A percentile compares a stretch with the other conserved stretches of the same genome.
Evolutionary conservation across 2,329 filamentous ascomycete species (phyloP).

Genomic region (Talaromyces sp.): DNA sequence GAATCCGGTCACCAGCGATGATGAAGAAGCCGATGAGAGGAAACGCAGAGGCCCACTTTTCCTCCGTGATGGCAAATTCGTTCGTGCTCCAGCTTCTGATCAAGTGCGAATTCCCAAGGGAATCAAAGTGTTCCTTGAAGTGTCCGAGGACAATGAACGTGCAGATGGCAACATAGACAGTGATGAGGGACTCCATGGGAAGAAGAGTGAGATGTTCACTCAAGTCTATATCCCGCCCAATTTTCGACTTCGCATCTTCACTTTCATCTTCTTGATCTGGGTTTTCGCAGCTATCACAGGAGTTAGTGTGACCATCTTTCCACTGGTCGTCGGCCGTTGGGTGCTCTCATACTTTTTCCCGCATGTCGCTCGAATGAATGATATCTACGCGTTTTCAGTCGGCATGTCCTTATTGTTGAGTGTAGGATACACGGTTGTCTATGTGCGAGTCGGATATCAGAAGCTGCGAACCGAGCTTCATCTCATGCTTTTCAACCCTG

Average conservation of each 20-base stretch:
- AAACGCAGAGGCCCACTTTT: constrained; percentile 48
- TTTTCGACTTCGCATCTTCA: constrained; percentile 73
- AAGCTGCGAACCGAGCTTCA: constrained; percentile 25
- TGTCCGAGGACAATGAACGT: constrained; percentile 63
- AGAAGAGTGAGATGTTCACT: constrained; percentile 60
- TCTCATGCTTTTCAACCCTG: constrained; percentile 31
- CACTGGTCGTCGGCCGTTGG: constrained; percentile 76
- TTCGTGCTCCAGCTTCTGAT: constrained; percentile 89
- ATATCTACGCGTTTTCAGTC: constrained; percentile 92
- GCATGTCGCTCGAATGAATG: constrained; percentile 71
- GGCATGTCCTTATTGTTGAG: constrained; percentile 78
- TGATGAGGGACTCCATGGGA: constrained; percentile 57
- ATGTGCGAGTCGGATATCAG: constrained; percentile 34
- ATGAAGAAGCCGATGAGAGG: constrained; percentile 39
- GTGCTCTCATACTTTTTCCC: constrained; percentile 73
- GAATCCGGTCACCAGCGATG: constrained; percentile 33
- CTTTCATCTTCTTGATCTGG: constrained; percentile 91
- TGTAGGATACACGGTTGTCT: constrained; percentile 58
- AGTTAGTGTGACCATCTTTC: constrained; percentile 78
- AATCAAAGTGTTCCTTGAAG: constrained; percentile 72
- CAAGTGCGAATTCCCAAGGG: constrained; percentile 91
- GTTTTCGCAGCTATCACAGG: constrained; percentile 85
- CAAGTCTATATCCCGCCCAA: constrained; percentile 78
- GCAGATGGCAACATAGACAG: constrained; percentile 57
- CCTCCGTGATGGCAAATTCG: constrained; percentile 71